Evolutionary conservation across 2,329 filamentous ascomycete species (phyloP), one percentile per base, ranked within the genome.

Genomic region (Ophiostoma triangulosporum): DNA sequence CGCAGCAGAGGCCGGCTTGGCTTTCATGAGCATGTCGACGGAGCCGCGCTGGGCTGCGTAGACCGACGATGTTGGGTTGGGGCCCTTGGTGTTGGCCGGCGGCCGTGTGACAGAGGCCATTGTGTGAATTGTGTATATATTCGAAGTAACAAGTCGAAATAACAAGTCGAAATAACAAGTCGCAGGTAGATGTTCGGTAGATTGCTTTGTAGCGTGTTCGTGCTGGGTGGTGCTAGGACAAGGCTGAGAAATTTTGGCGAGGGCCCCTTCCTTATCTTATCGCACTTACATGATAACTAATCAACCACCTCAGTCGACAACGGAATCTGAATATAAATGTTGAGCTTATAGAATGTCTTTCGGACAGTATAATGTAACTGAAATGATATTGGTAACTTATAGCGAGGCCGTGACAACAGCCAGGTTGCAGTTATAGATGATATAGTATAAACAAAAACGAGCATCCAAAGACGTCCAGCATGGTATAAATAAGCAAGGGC

Each of bases 1-100:
- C 4, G 9, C 26, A 6, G 15, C 26, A 9, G 53, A n/a, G 14
- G 32, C 15, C 11, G 45, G 49, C 26, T 48, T 50, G 40, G 27
- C 35, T 12, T 27, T 43, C 49, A 57, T 52, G 31, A 57, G 40
- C 45, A 57, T 38, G 40, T 57, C 55, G 22, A 57, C 40, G 1
- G 50, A 46, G 32, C 55, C 52, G 36, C 55, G 55, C 26, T 53
- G 53, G 5, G 50, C 53, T n/a, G 50, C 52, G 45, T 57, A 57
- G 11, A 27, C 46, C 27, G 50, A 46, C 32, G 54, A 50, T 4
- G 51, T 54, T 9, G 54, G 51, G 40, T 52, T 53, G 8, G 54
- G 51, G 24, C 40, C 40, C 40, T 45, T 45, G 24, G 40, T 6
- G 33, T 54, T 54, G 46, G 51, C 35, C 24, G 36, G 32, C 17